A percentile compares a stretch with the other conserved stretches of the same genome.
Conservation (phyloP, 1,284 basidiomycete genomes). For the Rhodotorula sp. region DNA sequence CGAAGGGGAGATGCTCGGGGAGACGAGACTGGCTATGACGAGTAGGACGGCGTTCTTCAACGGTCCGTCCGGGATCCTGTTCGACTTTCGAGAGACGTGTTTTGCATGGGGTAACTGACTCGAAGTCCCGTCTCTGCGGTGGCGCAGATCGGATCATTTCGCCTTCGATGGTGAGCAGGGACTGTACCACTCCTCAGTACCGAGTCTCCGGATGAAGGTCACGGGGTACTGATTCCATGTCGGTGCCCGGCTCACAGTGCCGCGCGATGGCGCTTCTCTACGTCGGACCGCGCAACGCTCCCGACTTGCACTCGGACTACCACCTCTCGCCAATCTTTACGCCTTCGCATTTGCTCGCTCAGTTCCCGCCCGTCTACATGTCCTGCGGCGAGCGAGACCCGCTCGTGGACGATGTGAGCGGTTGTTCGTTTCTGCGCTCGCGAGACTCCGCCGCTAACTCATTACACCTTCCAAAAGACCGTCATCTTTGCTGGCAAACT, state of each 20-base stretch:
- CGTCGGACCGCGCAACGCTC: slow-evolving; percentile 85
- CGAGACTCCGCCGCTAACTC: background rate
- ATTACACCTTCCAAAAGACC: slow-evolving; percentile 35
- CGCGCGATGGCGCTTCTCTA: slow-evolving; percentile 98
- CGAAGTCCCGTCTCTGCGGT: background rate
- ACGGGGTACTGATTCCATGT: background rate
- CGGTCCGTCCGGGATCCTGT: slow-evolving; percentile 48
- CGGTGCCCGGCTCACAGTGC: slow-evolving; percentile 62
- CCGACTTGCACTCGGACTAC: slow-evolving; percentile 92
- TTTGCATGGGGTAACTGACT: background rate
- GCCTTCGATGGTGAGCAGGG: slow-evolving; percentile 76
- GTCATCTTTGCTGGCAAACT: slow-evolving; percentile 91
- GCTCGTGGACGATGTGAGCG: slow-evolving; percentile 82
- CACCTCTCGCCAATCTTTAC: slow-evolving; percentile 90
- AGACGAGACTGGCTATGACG: slow-evolving; percentile 91
- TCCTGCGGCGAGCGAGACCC: slow-evolving; percentile 81
- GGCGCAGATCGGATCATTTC: slow-evolving; percentile 62
- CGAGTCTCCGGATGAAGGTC: background rate
- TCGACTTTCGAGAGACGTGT: background rate
- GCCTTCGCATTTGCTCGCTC: slow-evolving; percentile 75
- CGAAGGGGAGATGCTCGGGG: slow-evolving; percentile 58
- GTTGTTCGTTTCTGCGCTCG: background rate
- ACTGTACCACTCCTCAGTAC: background rate
- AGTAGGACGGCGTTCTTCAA: slow-evolving; percentile 93
- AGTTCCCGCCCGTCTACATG: slow-evolving; percentile 82